Base-by-base conservation (phyloP, 2,329 filamentous ascomycete genomes). In the Diaporthe ilicicola region DNA sequence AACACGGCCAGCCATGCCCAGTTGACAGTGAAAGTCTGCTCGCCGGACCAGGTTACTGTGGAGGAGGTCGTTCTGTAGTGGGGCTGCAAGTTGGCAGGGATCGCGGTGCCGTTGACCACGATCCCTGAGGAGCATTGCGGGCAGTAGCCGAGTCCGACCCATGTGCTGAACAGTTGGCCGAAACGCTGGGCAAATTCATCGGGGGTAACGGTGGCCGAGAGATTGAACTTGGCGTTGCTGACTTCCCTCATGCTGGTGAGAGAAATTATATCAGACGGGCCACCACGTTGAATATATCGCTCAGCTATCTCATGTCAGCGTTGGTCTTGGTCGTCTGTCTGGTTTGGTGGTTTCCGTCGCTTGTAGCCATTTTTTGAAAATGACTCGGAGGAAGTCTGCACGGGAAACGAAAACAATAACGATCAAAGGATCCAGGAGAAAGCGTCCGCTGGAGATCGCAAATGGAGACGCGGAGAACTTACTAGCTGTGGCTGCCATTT, bases 151-250 rank as follows among this genome's bases (percentile, higher is more conserved):
- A 72, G 46, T 2, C 64, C 62, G 15, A 74, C 51, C 67, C 70
- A 73, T 9, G 68, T 71, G 62, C 73, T 74, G 66, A 74, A 73
- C 44, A 70, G 55, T n/a, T n/a, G 59, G 22, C 68, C 72, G 39
- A 74, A 74, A 15, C 39, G 53, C 17, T 19, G 12, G 10, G 27
- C 70, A 48, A 74, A 73, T 10, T 67, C 55, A 2, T 37, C 44
- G 2, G 70, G n/a, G 1, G 53, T 15, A 1, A 70, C 56, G 17
- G 51, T 53, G 13, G 59, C 46, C 17, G 67, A 67, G 24, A 73
- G 64, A 46, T 64, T 73, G 54, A 62, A 51, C 13, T 39, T 44
- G 22, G 61, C 24, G 19, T 67, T 42, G 34, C 19, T 24, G 17
- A 48, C 42, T 9, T 37, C 17, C 4, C 42, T 48, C 17, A 39